Conservation (phyloP, 2,329 filamentous ascomycete genomes). For the Diaporthe nobilis region DNA sequence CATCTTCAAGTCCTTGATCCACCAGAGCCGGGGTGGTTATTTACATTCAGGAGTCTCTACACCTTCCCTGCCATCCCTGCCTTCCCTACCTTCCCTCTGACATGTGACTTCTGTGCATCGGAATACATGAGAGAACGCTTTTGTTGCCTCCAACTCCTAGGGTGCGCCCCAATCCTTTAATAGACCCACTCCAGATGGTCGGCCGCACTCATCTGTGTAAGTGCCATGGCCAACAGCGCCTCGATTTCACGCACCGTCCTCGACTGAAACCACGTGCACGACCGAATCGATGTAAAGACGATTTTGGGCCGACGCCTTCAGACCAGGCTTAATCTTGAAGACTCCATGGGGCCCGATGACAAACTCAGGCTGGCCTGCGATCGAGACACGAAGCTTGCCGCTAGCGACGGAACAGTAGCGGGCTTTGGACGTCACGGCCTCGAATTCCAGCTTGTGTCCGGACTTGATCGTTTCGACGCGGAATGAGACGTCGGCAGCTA, state of each 20-base stretch:
- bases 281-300: conserved; percentile 47
- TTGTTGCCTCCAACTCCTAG: neutral
- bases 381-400: conserved; percentile 50
- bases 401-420: conserved; percentile 49
- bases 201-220: neutral
- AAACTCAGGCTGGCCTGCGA: conserved; percentile 46
- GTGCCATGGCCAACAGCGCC: neutral
- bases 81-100: too few relatives aligned
- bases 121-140: neutral
- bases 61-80: too few relatives aligned
- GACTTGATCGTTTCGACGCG: conserved; percentile 48
- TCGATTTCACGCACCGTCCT: neutral
- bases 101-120: neutral
- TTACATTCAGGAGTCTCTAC: neutral
- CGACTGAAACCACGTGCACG: conserved; percentile 43
- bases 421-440: conserved; percentile 41
- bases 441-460: conserved; percentile 44
- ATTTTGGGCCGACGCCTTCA: conserved; percentile 45
- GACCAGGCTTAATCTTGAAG: conserved; percentile 46
- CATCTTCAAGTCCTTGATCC: neutral
- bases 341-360: conserved; percentile 48
- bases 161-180: neutral
- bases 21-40: neutral
- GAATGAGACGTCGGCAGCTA: conserved; percentile 48
- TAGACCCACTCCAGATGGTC: neutral